phyloP scores from a whole-genome alignment of 495 filamentous ascomycete species.

The Diplogelasinospora grovesii region DNA sequence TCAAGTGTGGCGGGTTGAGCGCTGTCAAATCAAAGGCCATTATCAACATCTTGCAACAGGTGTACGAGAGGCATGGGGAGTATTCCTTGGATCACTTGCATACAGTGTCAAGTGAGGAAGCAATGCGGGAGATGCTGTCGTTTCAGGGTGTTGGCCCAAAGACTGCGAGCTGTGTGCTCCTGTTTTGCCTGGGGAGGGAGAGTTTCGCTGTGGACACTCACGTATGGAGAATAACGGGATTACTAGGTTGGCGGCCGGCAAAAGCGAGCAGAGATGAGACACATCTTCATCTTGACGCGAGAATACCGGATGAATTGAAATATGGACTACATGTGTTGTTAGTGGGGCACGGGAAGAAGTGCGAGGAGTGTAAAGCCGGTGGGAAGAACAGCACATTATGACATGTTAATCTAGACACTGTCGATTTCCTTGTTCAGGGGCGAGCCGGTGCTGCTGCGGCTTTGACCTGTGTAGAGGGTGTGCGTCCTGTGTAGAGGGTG shows the following conservation, averaged over 20 bases:
- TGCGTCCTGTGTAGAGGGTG: no score
- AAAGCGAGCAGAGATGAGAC: conserved; percentile 58
- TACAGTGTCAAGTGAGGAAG: conserved; percentile 52
- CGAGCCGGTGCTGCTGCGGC: no score
- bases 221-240: conserved; percentile 66
- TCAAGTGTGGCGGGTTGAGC: conserved; percentile 55
- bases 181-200: conserved; percentile 68
- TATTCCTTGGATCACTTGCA: conserved; percentile 72
- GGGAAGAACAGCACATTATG: no score
- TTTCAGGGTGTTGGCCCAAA: conserved; percentile 82
- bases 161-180: conserved; percentile 74
- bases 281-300: conserved; percentile 70
- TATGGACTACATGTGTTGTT: conserved; percentile 77
- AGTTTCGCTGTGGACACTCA: conserved; percentile 84
- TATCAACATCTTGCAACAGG: conserved; percentile 63
- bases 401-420: no score
- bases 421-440: no score
- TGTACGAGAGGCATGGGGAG: conserved; percentile 42
- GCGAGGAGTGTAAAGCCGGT: conserved; percentile 63
- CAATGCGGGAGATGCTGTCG: conserved; percentile 62
- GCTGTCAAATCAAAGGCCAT: conserved; percentile 71
- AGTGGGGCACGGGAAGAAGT: conserved; percentile 72
- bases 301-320: conserved; percentile 71
- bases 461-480: no score
- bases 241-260: conserved; percentile 68